Percentiles rank a stretch among this genome's conserved stretches.
These are phyloP conservation scores for Teunomyces atbi DNA, from an alignment of 805 yeast species.

Conservation along the genomic window DNA sequence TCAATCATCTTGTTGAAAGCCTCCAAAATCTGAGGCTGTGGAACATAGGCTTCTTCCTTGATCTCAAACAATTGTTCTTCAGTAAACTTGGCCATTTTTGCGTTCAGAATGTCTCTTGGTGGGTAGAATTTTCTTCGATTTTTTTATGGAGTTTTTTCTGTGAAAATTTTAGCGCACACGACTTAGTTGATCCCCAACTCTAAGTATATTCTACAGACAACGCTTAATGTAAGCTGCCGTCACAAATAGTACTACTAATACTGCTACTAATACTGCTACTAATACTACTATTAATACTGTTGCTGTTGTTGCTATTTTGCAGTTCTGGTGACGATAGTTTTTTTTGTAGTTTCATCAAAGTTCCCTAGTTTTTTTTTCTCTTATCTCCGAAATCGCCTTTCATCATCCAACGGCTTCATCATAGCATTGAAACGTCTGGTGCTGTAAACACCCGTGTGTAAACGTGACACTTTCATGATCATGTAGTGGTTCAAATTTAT, in stretches of 20 bases:
- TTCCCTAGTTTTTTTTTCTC: too few relatives aligned
- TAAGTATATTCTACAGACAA: too few relatives aligned
- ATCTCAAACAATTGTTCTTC: conserved; percentile 64
- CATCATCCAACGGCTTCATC: too few relatives aligned
- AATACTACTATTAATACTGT: too few relatives aligned
- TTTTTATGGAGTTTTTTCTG: neutral
- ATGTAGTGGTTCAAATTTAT: too few relatives aligned
- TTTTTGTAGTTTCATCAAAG: neutral
- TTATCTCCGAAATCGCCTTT: too few relatives aligned
- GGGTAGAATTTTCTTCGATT: neutral
- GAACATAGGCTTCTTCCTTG: conserved; percentile 55
- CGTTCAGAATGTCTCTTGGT: neutral
- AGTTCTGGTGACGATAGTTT: too few relatives aligned
- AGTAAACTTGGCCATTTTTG: conserved; percentile 58
- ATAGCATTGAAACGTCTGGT: neutral
- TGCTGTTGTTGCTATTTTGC: too few relatives aligned
- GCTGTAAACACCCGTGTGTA: neutral
- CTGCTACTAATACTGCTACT: too few relatives aligned
- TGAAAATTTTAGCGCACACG: conserved; percentile 2
- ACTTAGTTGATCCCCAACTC: neutral
- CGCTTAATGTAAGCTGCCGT: too few relatives aligned
- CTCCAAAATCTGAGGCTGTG: conserved; percentile 61
- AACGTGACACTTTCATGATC: too few relatives aligned
- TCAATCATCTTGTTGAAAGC: conserved; percentile 67
- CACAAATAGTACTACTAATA: too few relatives aligned